Percentiles rank a stretch among this genome's conserved stretches.
These are phyloP conservation scores for Stylosanthes scabra DNA, from an alignment of 331 rosid genomes.

Conservation along the genomic window DNA sequence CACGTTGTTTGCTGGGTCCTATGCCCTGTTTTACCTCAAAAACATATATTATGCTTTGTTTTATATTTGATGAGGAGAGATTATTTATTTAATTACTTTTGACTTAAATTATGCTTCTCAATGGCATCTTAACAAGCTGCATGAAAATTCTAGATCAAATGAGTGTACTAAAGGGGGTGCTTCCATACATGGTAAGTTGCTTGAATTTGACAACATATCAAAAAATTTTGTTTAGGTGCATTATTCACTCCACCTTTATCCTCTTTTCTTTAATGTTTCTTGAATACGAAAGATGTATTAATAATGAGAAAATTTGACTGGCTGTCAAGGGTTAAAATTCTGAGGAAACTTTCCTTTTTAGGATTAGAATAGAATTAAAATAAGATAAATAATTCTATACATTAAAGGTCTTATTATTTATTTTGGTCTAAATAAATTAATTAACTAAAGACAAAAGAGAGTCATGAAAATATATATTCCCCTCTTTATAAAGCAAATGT, in stretches of 20 bases:
- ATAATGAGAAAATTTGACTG: not conserved
- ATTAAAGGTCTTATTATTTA: not conserved
- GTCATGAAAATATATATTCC: not conserved
- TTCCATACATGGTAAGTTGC: not conserved
- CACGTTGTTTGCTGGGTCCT: too few species aligned
- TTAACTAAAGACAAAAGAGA: not conserved
- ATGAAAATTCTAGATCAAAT: constrained; percentile 13
- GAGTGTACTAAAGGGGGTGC: not conserved
- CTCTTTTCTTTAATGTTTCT: not conserved
- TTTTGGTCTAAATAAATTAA: not conserved
- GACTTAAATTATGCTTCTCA: not conserved
- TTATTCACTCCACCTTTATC: not conserved
- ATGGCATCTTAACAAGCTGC: not conserved
- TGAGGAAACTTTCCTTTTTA: not conserved
- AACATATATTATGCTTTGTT: too few species aligned
- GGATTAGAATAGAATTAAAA: not conserved
- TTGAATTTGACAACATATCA: not conserved
- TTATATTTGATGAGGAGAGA: too few species aligned
- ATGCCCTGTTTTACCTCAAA: too few species aligned
- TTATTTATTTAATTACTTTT: not conserved
- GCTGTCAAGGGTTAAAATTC: not conserved
- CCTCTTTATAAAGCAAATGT: not conserved
- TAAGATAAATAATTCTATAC: too few species aligned
- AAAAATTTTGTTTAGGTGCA: not conserved
- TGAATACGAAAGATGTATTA: not conserved